Conservation (phyloP, 2,329 filamentous ascomycete genomes). For the Ophiocordyceps camponoti-leonardi region DNA sequence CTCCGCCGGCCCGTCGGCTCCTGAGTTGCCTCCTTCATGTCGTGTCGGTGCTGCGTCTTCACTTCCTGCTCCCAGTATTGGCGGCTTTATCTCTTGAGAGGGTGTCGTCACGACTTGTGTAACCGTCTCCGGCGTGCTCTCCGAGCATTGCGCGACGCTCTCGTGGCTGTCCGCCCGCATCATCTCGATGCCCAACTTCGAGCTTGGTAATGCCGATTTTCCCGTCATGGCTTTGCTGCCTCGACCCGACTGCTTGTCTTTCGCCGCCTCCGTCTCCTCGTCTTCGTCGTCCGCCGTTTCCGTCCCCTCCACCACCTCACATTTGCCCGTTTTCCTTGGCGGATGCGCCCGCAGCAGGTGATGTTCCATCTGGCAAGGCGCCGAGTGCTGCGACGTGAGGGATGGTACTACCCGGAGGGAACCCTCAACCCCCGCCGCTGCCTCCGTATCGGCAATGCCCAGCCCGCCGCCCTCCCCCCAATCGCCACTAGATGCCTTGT, state of each 20-base stretch:
- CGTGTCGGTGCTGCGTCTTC: slow-evolving; percentile 3
- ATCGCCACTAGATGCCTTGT: slow-evolving; percentile 44
- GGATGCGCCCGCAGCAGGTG: slow-evolving; percentile 37
- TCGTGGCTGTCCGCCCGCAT: slow-evolving; percentile 93
- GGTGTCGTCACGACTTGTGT: slow-evolving; percentile 34
- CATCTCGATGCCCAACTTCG: slow-evolving; percentile 92
- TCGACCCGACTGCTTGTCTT: slow-evolving; percentile 29
- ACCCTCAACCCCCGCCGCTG: slow-evolving; percentile 13
- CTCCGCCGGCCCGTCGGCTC: neutral
- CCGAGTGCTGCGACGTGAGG: slow-evolving; percentile 44
- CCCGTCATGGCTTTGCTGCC: slow-evolving; percentile 18
- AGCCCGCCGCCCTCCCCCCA: slow-evolving; percentile 63
- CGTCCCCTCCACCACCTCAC: slow-evolving; percentile 41
- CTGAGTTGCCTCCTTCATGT: slow-evolving; percentile 5
- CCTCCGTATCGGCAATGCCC: slow-evolving; percentile 54
- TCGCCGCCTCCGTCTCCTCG: slow-evolving; percentile 54
- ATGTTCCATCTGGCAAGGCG: slow-evolving; percentile 42
- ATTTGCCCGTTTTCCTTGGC: neutral
- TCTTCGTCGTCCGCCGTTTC: slow-evolving; percentile 94
- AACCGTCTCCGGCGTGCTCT: slow-evolving; percentile 31
- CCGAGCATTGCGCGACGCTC: slow-evolving; percentile 43
- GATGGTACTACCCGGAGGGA: slow-evolving; percentile 28
- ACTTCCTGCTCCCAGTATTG: slow-evolving; percentile 8
- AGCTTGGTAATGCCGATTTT: slow-evolving; percentile 50
- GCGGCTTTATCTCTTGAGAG: slow-evolving; percentile 20